Evolutionary conservation across 2,329 filamentous ascomycete species (phyloP).

Genomic region (Fusarium sp.): DNA sequence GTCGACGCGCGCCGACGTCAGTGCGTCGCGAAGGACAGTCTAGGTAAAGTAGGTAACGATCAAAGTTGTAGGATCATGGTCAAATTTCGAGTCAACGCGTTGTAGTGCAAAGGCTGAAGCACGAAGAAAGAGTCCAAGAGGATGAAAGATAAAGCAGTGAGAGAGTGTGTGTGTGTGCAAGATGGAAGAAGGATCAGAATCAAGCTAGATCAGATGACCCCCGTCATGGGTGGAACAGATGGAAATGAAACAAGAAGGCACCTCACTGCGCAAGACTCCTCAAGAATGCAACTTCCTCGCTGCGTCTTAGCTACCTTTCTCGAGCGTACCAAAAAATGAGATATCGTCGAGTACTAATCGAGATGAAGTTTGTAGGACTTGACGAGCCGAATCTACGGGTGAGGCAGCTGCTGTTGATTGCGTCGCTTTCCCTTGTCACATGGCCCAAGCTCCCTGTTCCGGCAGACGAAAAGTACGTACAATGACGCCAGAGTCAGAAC

Average conservation of each 20-base stretch:
- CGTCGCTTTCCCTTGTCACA: slow-evolving; percentile 41
- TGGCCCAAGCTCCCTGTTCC: slow-evolving; percentile 45
- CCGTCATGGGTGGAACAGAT: slow-evolving; percentile 12
- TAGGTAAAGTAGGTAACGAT: slow-evolving; percentile 8
- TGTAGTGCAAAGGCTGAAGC: slow-evolving; percentile 22
- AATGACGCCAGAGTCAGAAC: slow-evolving; percentile 35
- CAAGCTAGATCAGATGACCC: slow-evolving; percentile 22
- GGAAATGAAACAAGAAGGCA: slow-evolving; percentile 25
- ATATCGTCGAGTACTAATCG: slow-evolving; percentile 2
- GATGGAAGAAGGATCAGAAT: slow-evolving; percentile 16
- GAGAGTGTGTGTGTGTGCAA: slow-evolving; percentile 32
- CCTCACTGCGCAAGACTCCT: neutral
- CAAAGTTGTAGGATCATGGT: slow-evolving; percentile 35
- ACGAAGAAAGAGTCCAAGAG: slow-evolving; percentile 24
- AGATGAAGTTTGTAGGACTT: slow-evolving; percentile 34
- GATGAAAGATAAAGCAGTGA: slow-evolving; percentile 28
- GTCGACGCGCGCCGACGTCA: slow-evolving; percentile 22
- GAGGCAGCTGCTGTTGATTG: slow-evolving; percentile 1
- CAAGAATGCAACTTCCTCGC: slow-evolving; percentile 29
- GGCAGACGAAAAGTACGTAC: slow-evolving; percentile 24
- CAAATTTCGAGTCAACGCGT: slow-evolving; percentile 17
- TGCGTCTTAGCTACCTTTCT: slow-evolving; percentile 13
- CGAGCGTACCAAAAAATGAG: neutral
- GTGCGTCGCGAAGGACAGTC: slow-evolving; percentile 15
- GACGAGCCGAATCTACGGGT: slow-evolving; percentile 1